Evolutionary conservation across 2,329 filamentous ascomycete genomes (phyloP), one percentile per base, ranked within the genome.

Genomic region (Fusarium papillatum): DNA sequence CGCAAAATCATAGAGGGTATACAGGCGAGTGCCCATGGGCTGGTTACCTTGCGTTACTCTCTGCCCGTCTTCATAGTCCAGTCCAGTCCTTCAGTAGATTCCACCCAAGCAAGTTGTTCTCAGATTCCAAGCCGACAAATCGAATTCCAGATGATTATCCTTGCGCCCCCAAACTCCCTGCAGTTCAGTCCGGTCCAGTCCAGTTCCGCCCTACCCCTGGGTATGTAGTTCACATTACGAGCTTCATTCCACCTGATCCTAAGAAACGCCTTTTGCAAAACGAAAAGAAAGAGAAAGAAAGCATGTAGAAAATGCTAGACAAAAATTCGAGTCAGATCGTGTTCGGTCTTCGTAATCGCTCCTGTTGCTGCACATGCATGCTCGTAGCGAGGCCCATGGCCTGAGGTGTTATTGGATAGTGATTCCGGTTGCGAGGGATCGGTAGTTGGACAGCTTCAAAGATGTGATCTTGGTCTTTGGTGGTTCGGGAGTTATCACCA

Each of bases 401-500:
- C 24, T 65, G 17, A n/a, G 10, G 48, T 19, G 36, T 79, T 71
- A 85, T 65, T 84, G 81, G 60, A 85, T 84, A 1, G 82, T 82
- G 24, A 85, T 84, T 17, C 83, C 78, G n/a, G 81, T 81, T 19
- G 83, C 80, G 6, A 92, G 82, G 50, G 89, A 86, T 59, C 86
- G 87, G 72, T 92, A 92, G 79, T 91, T 91, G 38, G 87, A 83
- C 34, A 92, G 78, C 79, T 91, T 91, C 16, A 92, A 83, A 22
- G 90, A 91, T 39, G 88, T 84, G 8, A 91, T 86, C 31, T 87
- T 86, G 9, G 86, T 86, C 66, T 87, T 87, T 13, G 89, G 88
- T 57, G 88, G 88, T 70, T 91, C 89, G 9, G 90, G 89, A 57
- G 86, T 87, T 72, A 91, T 88, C 61, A 90, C 85, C 81, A 91